These are phyloP conservation scores for Verticillium albo-atrum DNA, from an alignment of 2,329 filamentous ascomycete genomes.

Conservation along the genomic window DNA sequence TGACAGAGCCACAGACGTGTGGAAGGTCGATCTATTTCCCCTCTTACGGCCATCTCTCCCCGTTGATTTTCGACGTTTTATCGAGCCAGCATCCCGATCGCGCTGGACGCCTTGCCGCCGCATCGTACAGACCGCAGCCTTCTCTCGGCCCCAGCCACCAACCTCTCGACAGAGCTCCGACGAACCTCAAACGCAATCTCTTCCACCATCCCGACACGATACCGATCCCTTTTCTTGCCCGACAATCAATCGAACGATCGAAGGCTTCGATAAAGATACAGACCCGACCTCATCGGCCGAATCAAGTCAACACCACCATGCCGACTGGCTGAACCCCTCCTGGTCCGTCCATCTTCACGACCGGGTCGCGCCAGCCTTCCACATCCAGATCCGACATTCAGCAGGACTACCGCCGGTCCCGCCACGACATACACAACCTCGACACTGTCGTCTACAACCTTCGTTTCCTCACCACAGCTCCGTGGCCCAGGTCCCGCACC, in stretches of 20 bases:
- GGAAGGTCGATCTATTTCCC: neutral
- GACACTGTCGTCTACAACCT: conserved; percentile 10
- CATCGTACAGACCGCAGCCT: neutral
- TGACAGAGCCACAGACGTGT: neutral
- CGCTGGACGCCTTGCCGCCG: neutral
- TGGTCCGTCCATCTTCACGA: conserved; percentile 8
- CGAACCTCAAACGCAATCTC: neutral
- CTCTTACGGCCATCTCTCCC: neutral
- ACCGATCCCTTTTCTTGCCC: neutral
- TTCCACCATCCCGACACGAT: neutral
- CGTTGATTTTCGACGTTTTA: neutral
- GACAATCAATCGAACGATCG: neutral
- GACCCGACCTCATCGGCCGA: neutral
- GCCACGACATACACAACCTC: conserved; percentile 15
- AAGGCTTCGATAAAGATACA: neutral
- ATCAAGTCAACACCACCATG: neutral
- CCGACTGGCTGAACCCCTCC: neutral
- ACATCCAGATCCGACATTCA: conserved; percentile 12
- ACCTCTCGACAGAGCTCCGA: neutral
- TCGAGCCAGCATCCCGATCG: neutral
- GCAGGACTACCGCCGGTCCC: conserved; percentile 11
- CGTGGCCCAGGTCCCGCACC: neutral
- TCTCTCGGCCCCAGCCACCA: neutral
- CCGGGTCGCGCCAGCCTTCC: conserved; percentile 12
- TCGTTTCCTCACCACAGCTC: neutral